Evolutionary conservation across 805 yeast species (phyloP), one percentile per base, ranked within the genome.

Genomic region (Candida yuanshanica): DNA sequence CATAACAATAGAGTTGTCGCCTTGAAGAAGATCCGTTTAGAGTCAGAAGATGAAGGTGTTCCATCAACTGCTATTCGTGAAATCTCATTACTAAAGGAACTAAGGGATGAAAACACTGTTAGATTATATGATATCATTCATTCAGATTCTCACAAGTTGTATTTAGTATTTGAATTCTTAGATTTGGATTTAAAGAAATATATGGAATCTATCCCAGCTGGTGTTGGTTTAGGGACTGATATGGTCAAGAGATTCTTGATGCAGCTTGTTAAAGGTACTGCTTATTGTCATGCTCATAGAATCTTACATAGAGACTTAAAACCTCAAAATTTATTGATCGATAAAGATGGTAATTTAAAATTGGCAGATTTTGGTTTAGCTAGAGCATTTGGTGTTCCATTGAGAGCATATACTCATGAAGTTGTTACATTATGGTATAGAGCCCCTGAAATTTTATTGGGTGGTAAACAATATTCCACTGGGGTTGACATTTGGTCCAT

Each of bases 401-500:
- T 93, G 46, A 78, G 96, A 56, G 95, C 96, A 2, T 93, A 91
- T 59, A 91, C 99, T 11, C 97, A 93, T 65, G 99, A 93, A 63
- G 98, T 93, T 36, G 99, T 93, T 37, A 93, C 99, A 0, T 69
- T 93, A 52, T 93, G 99, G 99, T 93, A 93, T 63, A 74, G 99
- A 51, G 88, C 97, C 1, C 99, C 99, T 4, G 99, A 93, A 65
- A 87, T 93, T 42, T 69, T 93, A 46, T 75, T 93, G 49, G 99
- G 99, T 12, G 96, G 97, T 4, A 86, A 95, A 52, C 97, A 93
- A 57, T 93, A 93, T 63, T 87, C 96, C 26, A 93, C 98, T 0
- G 97, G 98, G 16, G 96, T 93, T 39, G 99, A 93, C 62, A 89
- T 93, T 84, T 93, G 99, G 99, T 87, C 96, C 10, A 85, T 91